Evolutionary conservation across 768 basidiomycete genomes (phyloP), one percentile per base, ranked within the genome.

Genomic region (Sarcomyxa edulis): DNA sequence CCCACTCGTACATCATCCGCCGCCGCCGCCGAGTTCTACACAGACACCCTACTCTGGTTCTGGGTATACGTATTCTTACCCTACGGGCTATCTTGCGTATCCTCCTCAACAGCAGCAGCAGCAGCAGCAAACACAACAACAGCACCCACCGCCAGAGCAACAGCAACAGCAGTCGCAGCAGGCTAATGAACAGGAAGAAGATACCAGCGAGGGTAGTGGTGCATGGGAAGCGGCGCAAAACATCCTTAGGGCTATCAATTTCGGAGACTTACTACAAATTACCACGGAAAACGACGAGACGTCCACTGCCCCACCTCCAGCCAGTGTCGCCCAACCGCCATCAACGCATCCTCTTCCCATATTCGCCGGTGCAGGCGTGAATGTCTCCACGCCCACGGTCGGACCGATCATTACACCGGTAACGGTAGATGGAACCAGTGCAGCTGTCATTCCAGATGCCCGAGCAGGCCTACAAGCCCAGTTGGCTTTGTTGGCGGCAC

Each of bases 171-270:
- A 29, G 26, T 39, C 23, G 36, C 35, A 14, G 19, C 37, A 43
- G 2, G 22, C 50, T 9, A 31, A 46, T 14, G 40, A 51, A 3
- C 44, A 49, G 12, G 37, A 51, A 21, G 61, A 63, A 11, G 65
- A 66, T 34, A 54, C 48, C 7, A 65, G 51, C 11, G 68, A 72
- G 32, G 67, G 65, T n/a, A 66, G 65, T 43, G 79, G 83, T 42
- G 80, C 81, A 9, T 86, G 83, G 71, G 78, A 84, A 51, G 84
- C 84, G 1, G 84, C 84, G 6, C 81, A 86, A 50, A 81, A 74
- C 45, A 87, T 87, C 32, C 66, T 87, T 37, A 76, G 80, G 48
- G 84, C 83, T 3, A 84, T 87, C 60, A 84, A 85, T 54, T 84
- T 85, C 49, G 77, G 75, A 4, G 64, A 61, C 15, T 56, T 82